A percentile compares a stretch with the other conserved stretches of the same genome.
Evolutionary conservation across 2,329 filamentous ascomycete species (phyloP).

Genomic region (Penicillium sp.): DNA sequence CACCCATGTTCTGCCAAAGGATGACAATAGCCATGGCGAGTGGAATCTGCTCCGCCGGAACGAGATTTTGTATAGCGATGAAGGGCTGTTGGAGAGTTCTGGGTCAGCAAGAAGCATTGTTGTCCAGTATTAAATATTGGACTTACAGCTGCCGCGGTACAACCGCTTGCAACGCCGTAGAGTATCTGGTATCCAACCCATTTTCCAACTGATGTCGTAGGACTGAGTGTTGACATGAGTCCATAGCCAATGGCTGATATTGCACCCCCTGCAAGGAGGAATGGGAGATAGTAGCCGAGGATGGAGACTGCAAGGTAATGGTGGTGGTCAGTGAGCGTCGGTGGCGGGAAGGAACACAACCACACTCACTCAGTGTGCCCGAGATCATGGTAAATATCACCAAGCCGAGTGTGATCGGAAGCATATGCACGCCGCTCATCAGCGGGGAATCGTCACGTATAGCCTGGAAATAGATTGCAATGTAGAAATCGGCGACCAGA

Average conservation of each 20-base stretch:
- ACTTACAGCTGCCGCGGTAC: slow-evolving; percentile 14
- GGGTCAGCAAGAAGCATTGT: too few species aligned
- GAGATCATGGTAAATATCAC: slow-evolving; percentile 10
- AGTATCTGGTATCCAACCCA: slow-evolving; percentile 37
- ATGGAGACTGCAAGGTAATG: slow-evolving; percentile 24
- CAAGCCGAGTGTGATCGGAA: slow-evolving; percentile 33
- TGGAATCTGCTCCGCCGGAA: slow-evolving; percentile 26
- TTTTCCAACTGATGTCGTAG: slow-evolving; percentile 19
- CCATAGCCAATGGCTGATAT: slow-evolving; percentile 34
- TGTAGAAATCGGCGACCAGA: slow-evolving; percentile 33
- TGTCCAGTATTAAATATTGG: too few species aligned
- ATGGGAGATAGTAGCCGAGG: slow-evolving; percentile 39
- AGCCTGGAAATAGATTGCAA: slow-evolving; percentile 47
- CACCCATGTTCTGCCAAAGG: slow-evolving; percentile 38
- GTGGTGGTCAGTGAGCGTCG: too few species aligned
- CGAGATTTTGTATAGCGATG: slow-evolving; percentile 31
- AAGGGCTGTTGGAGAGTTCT: slow-evolving; percentile 11
- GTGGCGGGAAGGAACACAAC: too few species aligned
- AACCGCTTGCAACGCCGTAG: slow-evolving; percentile 22
- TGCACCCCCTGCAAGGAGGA: slow-evolving; percentile 28
- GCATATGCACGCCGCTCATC: slow-evolving; percentile 41
- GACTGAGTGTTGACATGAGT: slow-evolving; percentile 32
- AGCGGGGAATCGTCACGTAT: slow-evolving; percentile 38
- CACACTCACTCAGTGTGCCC: slow-evolving; percentile 4
- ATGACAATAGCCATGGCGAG: slow-evolving; percentile 32